These are phyloP conservation scores for Mortierella sp. DNA, from an alignment of 371 early-diverging fungal genomes.

Conservation along the genomic window DNA sequence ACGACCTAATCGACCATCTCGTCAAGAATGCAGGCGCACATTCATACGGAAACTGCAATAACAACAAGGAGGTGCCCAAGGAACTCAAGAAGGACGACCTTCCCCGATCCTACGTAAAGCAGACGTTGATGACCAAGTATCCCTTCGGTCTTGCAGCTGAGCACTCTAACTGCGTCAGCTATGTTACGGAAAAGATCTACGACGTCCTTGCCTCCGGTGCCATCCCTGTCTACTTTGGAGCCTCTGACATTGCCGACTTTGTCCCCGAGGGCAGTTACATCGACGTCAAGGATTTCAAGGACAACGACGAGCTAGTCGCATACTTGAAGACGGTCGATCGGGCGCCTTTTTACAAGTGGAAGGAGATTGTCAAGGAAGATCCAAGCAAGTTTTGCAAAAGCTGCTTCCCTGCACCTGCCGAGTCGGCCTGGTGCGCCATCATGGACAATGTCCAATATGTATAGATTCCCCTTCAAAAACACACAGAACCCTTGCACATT, in stretches of 20 bases:
- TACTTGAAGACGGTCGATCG: conserved; percentile 36
- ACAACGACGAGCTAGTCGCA: conserved; percentile 18
- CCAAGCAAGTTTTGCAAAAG: conserved; percentile 29
- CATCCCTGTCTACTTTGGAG: conserved; percentile 56
- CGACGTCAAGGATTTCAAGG: conserved; percentile 29
- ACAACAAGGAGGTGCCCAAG: conserved; percentile 33
- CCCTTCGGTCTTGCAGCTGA: conserved; percentile 43
- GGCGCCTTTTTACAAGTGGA: conserved; percentile 33
- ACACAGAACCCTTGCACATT: not conserved
- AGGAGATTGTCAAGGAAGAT: conserved; percentile 34
- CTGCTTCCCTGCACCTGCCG: conserved; percentile 17
- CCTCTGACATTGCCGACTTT: conserved; percentile 46
- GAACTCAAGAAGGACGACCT: conserved; percentile 13
- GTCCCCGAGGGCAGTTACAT: conserved; percentile 45
- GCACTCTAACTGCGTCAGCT: conserved; percentile 50
- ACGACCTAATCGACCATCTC: conserved; percentile 22
- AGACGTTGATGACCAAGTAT: conserved; percentile 12
- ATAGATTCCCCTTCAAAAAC: not conserved
- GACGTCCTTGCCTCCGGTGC: conserved; percentile 38
- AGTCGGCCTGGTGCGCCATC: conserved; percentile 9
- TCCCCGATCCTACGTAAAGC: not conserved
- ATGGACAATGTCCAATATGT: conserved; percentile 17
- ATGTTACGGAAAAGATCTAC: conserved; percentile 58
- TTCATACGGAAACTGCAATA: conserved; percentile 34
- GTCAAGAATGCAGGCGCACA: conserved; percentile 31